These are phyloP conservation scores for Fragosphaeria purpurea DNA, from an alignment of 2,329 filamentous ascomycete species.

Conservation along the genomic window DNA sequence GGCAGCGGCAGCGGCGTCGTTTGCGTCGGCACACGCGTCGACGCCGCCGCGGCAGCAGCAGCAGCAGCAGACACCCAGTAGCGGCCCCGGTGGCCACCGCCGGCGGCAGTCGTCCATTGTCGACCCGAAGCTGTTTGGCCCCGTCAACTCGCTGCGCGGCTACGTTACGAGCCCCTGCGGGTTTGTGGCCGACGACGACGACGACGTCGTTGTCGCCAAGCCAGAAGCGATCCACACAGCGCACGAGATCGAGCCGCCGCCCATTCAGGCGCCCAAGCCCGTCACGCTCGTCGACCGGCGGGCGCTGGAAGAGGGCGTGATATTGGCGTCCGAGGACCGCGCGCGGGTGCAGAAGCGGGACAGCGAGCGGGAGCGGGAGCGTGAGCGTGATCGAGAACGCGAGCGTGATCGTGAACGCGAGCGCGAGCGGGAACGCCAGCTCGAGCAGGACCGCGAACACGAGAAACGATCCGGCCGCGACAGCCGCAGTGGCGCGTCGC, in stretches of 20 bases:
- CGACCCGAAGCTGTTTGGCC: conserved; percentile 49
- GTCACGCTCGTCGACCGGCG: conserved; percentile 60
- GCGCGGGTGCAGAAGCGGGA: conserved; percentile 14
- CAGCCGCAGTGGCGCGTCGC: not conserved
- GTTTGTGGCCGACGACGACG: conserved; percentile 31
- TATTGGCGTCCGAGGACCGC: conserved; percentile 18
- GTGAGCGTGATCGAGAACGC: conserved; percentile 19
- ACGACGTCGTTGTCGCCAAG: conserved; percentile 26
- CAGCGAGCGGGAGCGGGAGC: conserved; percentile 15
- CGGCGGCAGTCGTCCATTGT: conserved; percentile 39
- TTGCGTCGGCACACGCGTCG: conserved; percentile 9
- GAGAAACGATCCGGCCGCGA: not conserved
- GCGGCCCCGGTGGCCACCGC: not conserved
- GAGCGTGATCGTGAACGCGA: conserved; percentile 15
- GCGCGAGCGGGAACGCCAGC: conserved; percentile 9
- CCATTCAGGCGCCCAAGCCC: conserved; percentile 79
- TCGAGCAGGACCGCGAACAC: conserved; percentile 15
- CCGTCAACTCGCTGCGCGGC: conserved; percentile 50
- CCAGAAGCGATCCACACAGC: conserved; percentile 8
- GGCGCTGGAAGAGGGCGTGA: conserved; percentile 45
- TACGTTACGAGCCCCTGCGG: conserved; percentile 46
- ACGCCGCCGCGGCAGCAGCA: conserved; percentile 17
- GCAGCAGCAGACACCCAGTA: not conserved
- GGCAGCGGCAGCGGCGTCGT: not conserved
- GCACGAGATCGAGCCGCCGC: conserved; percentile 34